Evolutionary conservation across 345 rosid species (phyloP), one percentile per base, ranked within the genome.

Genomic region (Nephelium lappaceum): DNA sequence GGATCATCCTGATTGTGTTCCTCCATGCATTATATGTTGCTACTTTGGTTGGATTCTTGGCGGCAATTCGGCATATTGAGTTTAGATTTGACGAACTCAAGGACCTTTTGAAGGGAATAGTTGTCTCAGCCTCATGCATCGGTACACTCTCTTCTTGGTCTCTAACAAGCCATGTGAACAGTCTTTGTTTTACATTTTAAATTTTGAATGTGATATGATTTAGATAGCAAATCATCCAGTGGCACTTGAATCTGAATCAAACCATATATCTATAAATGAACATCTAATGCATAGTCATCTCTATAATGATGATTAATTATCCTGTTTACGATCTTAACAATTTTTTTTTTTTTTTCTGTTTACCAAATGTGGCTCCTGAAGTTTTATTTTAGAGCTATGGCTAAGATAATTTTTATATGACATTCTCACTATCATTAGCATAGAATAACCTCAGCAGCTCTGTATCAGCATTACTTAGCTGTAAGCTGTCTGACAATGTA

Each of bases 101-200:
- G 86, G 97, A 95, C 84, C 93, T 92, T 63, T 92, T 94, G 98
- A 82, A 81, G 74, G 98, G 97, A 58, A 93, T 93, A 69, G 87
- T 90, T 45, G 85, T 95, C 81, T 88, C 98, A 69, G 88, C 89
- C 42, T 79, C 82, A 77, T 82, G 92, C 51, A 82, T 95, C 15
- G 87, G 94, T 95, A 91, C 77, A n/a, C 15, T 45, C 73, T 71
- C 75, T 6, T 79, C 67, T 67, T 64, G 41, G 49, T 71, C 57
- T 71, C 51, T 71, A 15, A 27, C 16, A 23, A 47, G 66, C 62
- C 69, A 24, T 53, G 21, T 38, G 38, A 31, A 75, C 25, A 27
- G 42, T 74, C 47, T 74, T 10, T 16, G 49, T 79, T 8, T 62
- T 55, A 10, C 57, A 57, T 19, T 75, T 39, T 55, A 10, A 49